Evolutionary conservation across 129 eudicot species (phyloP), one percentile per base, ranked within the genome.

Genomic region (Solidago caesia): DNA sequence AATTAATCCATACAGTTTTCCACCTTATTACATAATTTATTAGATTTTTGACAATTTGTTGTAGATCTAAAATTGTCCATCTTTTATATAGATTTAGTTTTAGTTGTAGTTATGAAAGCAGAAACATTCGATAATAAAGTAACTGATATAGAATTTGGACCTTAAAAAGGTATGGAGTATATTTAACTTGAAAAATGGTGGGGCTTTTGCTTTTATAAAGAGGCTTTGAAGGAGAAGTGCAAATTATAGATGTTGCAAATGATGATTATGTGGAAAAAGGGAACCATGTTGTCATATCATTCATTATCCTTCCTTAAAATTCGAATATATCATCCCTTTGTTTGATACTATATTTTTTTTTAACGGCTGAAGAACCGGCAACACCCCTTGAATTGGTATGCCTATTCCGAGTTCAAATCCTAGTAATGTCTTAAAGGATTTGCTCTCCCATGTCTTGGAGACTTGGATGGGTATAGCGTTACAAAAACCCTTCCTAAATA

Each of bases 221-320:
- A 46, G 46, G 72, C 75, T 66, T 66, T 81, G 71, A 64, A 57
- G 72, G 64, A 52, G 51, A 77, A 82, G 82, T 55, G 76, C 76
- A 3, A 66, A 82, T 82, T 14, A 77, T 82, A 51, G 45, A 70
- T 52, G 62, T 48, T 70, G 65, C 59, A 75, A 79, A 65, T 83
- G 68, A 75, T 79, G 79, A 43, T 77, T 44, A 15, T 48, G 64
- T 13, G 27, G 46, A 46, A 48, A 61, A 70, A 70, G 71, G 65
- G 58, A 41, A 41, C 33, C 52, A 78, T 61, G 73, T 55, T 82
- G 70, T 72, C 80, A 33, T 33, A 73, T 82, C 63, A 77, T 77
- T 33, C 39, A 60, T 15, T 64, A 74, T 15, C 59, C 47, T 52
- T 73, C 45, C 33, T 72, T 26, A 11, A 53, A 59, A 64, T 55